Conservation (phyloP, 306 rosid genomes). For the Malus asiatica region DNA sequence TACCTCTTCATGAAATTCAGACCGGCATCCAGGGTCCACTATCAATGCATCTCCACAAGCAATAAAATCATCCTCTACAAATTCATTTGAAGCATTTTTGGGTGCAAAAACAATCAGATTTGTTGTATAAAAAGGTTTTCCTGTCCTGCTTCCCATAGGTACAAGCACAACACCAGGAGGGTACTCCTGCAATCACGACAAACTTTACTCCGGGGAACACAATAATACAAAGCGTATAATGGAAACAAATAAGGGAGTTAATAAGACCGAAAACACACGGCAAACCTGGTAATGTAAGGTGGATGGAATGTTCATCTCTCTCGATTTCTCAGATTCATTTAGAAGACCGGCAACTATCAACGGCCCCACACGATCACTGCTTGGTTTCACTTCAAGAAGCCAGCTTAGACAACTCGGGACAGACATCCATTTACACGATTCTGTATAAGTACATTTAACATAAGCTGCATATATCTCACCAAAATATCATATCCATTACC, state of each 20-base stretch:
- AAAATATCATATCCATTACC: not conserved
- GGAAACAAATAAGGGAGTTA: not conserved
- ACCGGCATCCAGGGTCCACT: conserved; percentile 82
- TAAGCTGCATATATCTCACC: not conserved
- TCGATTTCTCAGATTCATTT: conserved; percentile 35
- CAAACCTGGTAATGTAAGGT: conserved; percentile 52
- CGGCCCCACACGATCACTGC: conserved; percentile 57
- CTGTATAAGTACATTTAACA: conserved; percentile 25
- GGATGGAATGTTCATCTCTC: conserved; percentile 37
- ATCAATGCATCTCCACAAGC: conserved; percentile 79
- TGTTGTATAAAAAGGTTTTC: conserved; percentile 62
- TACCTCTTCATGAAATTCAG: conserved; percentile 74
- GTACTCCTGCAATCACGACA: conserved; percentile 50
- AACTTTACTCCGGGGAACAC: not conserved
- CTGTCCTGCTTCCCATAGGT: conserved; percentile 76
- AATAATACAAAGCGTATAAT: not conserved
- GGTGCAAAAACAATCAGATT: conserved; percentile 78
- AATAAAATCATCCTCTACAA: conserved; percentile 30
- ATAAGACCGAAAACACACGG: not conserved
- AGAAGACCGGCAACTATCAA: conserved; percentile 50
- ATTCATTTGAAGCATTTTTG: conserved; percentile 27
- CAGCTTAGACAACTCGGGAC: conserved; percentile 49
- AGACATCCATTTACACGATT: conserved; percentile 61
- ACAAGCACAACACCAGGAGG: conserved; percentile 67
- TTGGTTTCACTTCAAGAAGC: conserved; percentile 58